Evolutionary conservation across 306 rosid species (phyloP).

Genomic region (Cicer arietinum): DNA sequence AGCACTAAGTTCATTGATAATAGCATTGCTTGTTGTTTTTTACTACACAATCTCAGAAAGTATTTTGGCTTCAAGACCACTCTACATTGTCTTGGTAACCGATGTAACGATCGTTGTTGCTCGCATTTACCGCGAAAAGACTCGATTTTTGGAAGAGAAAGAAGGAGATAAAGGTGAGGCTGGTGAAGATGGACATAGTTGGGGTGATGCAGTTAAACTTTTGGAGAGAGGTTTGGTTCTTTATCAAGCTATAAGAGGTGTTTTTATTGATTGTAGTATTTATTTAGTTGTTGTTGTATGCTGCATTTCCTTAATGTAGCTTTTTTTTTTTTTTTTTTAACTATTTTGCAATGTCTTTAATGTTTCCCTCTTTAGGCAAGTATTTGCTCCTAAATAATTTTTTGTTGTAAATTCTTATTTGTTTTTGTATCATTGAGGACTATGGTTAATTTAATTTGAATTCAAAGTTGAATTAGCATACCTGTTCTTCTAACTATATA

Average conservation of each 20-base stretch:
- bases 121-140: constrained; percentile 50
- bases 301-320: constrained; percentile 62
- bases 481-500: constrained; percentile 10
- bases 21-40: constrained; percentile 66
- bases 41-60: constrained; percentile 53
- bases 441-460: constrained; percentile 32
- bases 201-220: constrained; percentile 73
- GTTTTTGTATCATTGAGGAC: constrained; percentile 36
- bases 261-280: constrained; percentile 81
- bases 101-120: constrained; percentile 64
- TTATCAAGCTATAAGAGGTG: constrained; percentile 74
- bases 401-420: constrained; percentile 39
- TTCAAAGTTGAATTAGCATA: constrained; percentile 21
- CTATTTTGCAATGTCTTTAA: constrained; percentile 5
- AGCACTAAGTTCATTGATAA: constrained; percentile 55
- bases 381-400: constrained; percentile 38
- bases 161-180: constrained; percentile 43
- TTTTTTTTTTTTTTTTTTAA: not conserved
- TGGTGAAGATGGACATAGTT: constrained; percentile 49
- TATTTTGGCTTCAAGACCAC: constrained; percentile 65
- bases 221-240: constrained; percentile 86
- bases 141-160: constrained; percentile 43
- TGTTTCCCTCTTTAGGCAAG: constrained; percentile 16
- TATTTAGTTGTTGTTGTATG: constrained; percentile 74
- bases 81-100: constrained; percentile 68